Percentiles rank a stretch among this genome's conserved stretches.
Conservation (phyloP, 306 rosid genomes). For the Geum urbanum region DNA sequence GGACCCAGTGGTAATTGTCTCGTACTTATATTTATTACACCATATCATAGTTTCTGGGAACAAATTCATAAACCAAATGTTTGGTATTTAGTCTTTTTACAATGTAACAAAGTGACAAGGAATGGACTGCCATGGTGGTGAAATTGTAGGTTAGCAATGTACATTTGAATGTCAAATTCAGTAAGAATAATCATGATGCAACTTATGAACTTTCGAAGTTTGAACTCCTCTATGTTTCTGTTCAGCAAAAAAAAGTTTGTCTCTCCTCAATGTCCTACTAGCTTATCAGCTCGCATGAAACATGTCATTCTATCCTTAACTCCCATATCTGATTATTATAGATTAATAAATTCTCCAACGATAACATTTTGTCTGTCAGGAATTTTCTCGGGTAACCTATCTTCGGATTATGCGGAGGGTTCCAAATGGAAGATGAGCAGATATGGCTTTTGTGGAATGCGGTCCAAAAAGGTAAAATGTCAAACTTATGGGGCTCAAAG, state of each 20-base stretch:
- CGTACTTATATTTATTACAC: not conserved
- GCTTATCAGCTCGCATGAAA: not conserved
- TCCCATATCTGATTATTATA: not conserved
- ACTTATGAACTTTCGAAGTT: not conserved
- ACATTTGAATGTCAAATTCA: not conserved
- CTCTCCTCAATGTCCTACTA: not conserved
- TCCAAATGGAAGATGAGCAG: conserved; percentile 65
- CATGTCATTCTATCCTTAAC: not conserved
- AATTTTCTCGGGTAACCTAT: conserved; percentile 78
- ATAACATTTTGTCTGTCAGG: conserved; percentile 34
- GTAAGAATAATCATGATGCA: not conserved
- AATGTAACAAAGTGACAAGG: not conserved
- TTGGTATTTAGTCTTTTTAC: not conserved
- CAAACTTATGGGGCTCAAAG: not conserved
- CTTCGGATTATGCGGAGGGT: conserved; percentile 55
- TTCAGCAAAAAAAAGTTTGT: not conserved
- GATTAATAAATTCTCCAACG: conserved; percentile 3
- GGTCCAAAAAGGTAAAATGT: conserved; percentile 66
- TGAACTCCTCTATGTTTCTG: not conserved
- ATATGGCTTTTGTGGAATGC: conserved; percentile 94
- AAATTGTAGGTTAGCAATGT: not conserved
- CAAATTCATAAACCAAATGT: not conserved
- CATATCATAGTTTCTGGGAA: not conserved
- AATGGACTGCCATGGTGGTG: not conserved
- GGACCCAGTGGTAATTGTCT: conserved; percentile 35